Percentiles rank a stretch among this genome's conserved stretches.
These are phyloP conservation scores for Tolypocladium amazonense DNA, from an alignment of 2,329 filamentous ascomycete genomes.

Conservation along the genomic window DNA sequence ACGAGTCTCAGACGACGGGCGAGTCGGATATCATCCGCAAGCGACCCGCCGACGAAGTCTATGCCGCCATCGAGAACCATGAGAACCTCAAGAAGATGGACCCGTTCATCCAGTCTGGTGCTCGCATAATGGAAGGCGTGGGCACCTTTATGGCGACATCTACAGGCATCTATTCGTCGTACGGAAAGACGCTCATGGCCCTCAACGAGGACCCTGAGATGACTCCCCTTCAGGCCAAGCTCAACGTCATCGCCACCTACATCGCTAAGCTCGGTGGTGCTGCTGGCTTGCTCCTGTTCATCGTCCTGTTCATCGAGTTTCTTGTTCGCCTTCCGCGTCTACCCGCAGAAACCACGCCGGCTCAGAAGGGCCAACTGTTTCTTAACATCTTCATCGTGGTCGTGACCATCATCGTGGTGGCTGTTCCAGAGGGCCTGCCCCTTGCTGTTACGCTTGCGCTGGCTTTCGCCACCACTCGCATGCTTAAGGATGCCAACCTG, in stretches of 20 bases:
- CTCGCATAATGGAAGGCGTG: conserved; percentile 66
- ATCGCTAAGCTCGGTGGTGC: conserved; percentile 69
- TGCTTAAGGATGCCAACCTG: conserved; percentile 69
- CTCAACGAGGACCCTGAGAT: conserved; percentile 65
- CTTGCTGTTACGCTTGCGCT: conserved; percentile 69
- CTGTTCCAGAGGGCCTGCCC: conserved; percentile 67
- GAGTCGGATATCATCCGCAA: conserved; percentile 70
- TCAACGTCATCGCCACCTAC: conserved; percentile 65
- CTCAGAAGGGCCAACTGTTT: conserved; percentile 69
- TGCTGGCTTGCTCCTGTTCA: conserved; percentile 69
- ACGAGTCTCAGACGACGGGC: conserved; percentile 70
- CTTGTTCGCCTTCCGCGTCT: conserved; percentile 52
- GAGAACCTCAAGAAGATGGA: conserved; percentile 63
- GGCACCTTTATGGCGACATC: conserved; percentile 67
- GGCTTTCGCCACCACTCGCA: conserved; percentile 66
- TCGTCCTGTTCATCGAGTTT: conserved; percentile 80
- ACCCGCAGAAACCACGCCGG: conserved; percentile 39
- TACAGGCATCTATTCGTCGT: conserved; percentile 62
- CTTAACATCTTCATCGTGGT: conserved; percentile 69
- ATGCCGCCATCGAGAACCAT: conserved; percentile 54
- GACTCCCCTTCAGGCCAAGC: conserved; percentile 66
- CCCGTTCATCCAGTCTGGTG: conserved; percentile 76
- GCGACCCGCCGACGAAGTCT: conserved; percentile 55
- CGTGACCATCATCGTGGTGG: conserved; percentile 70
- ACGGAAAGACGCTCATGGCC: conserved; percentile 65